Base-by-base conservation (phyloP, 805 yeast genomes). In the Ogataea pilisensis region DNA sequence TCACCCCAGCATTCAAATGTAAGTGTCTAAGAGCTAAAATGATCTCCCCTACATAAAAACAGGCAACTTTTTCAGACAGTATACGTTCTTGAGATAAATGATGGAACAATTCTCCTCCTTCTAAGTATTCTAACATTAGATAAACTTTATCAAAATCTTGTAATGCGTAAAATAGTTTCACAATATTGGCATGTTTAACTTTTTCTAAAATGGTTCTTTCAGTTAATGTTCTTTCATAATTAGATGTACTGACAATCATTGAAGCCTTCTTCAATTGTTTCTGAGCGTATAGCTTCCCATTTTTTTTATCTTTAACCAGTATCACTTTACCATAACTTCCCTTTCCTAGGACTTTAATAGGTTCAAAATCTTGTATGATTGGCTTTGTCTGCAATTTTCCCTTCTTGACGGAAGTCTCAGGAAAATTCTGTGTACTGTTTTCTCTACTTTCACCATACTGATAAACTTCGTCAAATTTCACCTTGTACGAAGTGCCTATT, bases 311-410 rank as follows among this genome's bases (percentile, higher is more conserved):
- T 37, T 78, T 76, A 1, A 88, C 96, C 18, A 88, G 64, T 8
- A 85, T 64, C 3, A 88, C 96, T 57, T 85, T 87, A 3, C 96
- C 96, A 51, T 85, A 88, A 2, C 95, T 88, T 3, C 96, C 96
- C 38, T 80, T 75, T 0, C 96, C 96, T 5, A 88, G 66, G 0
- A 87, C 93, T 49, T 78, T 82, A 6, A 89, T 61, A 2, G 85
- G 84, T 50, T 75, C 79, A 53, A 89, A 88, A 55, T 88, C 95
- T n/a, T 55, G 51, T 19, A 64, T 55, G 0, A 38, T 55, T 36
- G 52, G 54, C 18, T 48, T 46, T 26, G 46, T 45, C 9, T 31
- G 41, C 35, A n/a, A n/a, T n/a, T n/a, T n/a, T n/a, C n/a, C 7
- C 26, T 18, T 26, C 8, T 16, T 20, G 38, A 31, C 24, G 8